Evolutionary conservation across 345 rosid species (phyloP), one percentile per base, ranked within the genome.

Genomic region (Gossypium bickii): DNA sequence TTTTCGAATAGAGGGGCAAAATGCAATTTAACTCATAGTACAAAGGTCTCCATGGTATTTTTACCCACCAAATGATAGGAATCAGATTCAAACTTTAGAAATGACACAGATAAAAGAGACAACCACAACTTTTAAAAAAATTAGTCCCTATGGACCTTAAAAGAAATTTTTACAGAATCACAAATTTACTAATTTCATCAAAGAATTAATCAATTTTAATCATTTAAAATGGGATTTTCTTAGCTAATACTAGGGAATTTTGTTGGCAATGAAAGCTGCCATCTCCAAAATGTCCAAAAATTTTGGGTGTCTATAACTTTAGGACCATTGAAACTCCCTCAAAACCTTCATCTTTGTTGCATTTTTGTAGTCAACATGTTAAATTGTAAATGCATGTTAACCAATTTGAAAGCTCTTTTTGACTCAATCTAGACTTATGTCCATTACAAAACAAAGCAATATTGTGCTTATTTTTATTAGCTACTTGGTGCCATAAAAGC

Each of bases 361-460:
- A 77, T 83, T 83, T 82, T 53, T 75, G 81, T 58, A 24, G 68
- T 76, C 85, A 81, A 79, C 63, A 72, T 77, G 81, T 74, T 75
- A 17, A 56, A 29, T 29, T 29, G 38, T 29, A 29, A 29, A 29
- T 29, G 78, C 58, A 43, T 79, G 79, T 71, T 48, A 72, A 61
- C 79, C 79, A 76, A 76, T 74, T 78, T 80, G 51, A 82, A 66
- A 82, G 53, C 76, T 74, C 82, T 86, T 88, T 34, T 89, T 87
- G 89, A 86, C 89, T 74, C 86, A 79, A 84, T 83, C 89, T 80
- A 85, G 88, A 86, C 83, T 70, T 22, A 25, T 88, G 91, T 85
- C 90, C 80, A 74, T 44, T 74, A 85, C 80, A 34, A 78, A 77
- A 67, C 80, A 76, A 72, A 78, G 76, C 85, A 77, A 22, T 55